phyloP scores from a whole-genome alignment of 192 early-diverging fungal species.

The Neocallimastix lanati region DNA sequence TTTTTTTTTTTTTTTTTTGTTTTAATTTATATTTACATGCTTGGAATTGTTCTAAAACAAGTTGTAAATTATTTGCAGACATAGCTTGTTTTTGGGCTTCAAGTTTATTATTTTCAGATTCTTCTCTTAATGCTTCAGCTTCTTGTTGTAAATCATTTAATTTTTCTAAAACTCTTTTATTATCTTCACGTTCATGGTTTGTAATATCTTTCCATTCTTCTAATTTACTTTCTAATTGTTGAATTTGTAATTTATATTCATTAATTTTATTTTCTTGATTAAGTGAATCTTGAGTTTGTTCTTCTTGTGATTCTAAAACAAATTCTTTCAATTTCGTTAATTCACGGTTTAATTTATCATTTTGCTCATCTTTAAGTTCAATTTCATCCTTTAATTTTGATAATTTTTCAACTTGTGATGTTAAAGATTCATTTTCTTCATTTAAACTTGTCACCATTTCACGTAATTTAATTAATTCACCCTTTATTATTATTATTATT shows the following conservation, averaged over 20 bases:
- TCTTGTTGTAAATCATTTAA: slow-evolving; percentile 26
- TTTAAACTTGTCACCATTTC: not conserved
- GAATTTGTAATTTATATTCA: slow-evolving; percentile 31
- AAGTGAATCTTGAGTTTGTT: slow-evolving; percentile 27
- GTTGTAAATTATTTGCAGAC: slow-evolving; percentile 60
- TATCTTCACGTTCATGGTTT: slow-evolving; percentile 10
- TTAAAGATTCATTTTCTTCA: not conserved
- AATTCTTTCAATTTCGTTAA: not conserved
- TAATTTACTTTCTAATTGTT: slow-evolving; percentile 34
- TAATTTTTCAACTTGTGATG: not conserved
- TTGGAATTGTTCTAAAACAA: slow-evolving; percentile 77
- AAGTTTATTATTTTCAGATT: slow-evolving; percentile 18
- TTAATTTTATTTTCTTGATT: slow-evolving; percentile 26
- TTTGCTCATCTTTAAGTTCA: not conserved
- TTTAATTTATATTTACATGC: slow-evolving; percentile 25
- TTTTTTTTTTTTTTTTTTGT: too few relatives aligned
- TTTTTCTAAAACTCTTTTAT: slow-evolving; percentile 15
- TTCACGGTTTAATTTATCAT: not conserved
- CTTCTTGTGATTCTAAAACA: not conserved
- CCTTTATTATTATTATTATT: not conserved
- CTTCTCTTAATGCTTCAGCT: slow-evolving; percentile 21
- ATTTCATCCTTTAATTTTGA: not conserved
- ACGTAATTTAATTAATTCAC: not conserved
- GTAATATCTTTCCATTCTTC: slow-evolving; percentile 41
- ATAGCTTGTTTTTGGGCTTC: slow-evolving; percentile 34